phyloP scores from a whole-genome alignment of 2,329 filamentous ascomycete genomes.

The Didymosphaeria variabile region DNA sequence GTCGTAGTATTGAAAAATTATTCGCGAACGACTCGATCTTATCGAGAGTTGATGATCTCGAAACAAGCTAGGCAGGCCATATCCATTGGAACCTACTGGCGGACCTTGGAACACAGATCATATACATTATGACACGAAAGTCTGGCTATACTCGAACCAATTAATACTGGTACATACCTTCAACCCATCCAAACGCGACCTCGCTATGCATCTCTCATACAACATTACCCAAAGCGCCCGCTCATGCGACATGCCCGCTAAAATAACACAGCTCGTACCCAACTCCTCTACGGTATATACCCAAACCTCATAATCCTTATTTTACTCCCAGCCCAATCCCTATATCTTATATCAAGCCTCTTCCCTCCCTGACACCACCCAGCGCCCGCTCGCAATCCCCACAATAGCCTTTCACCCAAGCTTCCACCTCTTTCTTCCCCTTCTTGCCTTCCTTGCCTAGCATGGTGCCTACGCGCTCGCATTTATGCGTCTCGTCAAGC shows the following conservation, averaged over 20 bases:
- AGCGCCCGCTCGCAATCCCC: conserved; percentile 64
- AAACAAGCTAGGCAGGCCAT: too few relatives aligned
- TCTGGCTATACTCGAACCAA: too few relatives aligned
- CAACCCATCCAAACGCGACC: background rate
- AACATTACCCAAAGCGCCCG: background rate
- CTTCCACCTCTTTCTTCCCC: conserved; percentile 58
- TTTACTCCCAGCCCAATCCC: background rate
- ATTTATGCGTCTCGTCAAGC: conserved; percentile 77
- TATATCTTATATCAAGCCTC: conserved; percentile 16
- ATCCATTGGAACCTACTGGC: too few relatives aligned
- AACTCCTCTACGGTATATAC: background rate
- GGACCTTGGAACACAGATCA: too few relatives aligned
- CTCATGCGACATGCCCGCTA: background rate
- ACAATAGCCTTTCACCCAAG: conserved; percentile 70
- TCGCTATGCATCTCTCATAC: background rate
- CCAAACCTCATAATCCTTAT: background rate
- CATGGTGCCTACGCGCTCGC: conserved; percentile 68
- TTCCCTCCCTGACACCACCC: conserved; percentile 15
- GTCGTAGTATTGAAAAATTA: too few relatives aligned
- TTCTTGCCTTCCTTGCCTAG: conserved; percentile 50
- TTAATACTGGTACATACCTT: too few relatives aligned
- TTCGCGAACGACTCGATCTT: too few relatives aligned
- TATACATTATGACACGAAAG: too few relatives aligned
- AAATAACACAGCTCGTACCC: background rate
- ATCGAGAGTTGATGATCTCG: too few relatives aligned